Evolutionary conservation across 2,329 filamentous ascomycete genomes (phyloP).

Genomic region (Aspergillus candidus): DNA sequence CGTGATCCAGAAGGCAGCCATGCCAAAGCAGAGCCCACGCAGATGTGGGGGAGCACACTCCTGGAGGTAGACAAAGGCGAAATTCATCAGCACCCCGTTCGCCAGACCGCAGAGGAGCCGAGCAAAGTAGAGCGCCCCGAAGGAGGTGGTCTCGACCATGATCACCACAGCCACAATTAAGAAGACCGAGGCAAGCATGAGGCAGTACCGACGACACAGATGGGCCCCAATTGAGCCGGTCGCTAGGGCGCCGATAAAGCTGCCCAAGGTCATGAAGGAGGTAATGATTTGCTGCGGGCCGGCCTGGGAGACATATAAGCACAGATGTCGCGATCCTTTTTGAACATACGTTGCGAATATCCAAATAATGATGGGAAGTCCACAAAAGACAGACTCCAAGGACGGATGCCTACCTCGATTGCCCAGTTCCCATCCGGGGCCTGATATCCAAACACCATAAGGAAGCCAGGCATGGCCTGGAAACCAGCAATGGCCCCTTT

Average conservation of each 20-base stretch:
- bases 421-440: not conserved
- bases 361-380: not conserved
- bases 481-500: not conserved
- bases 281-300: conserved; percentile 2
- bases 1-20: conserved; percentile 3
- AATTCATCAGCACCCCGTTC: not conserved
- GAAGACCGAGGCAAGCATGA: not conserved
- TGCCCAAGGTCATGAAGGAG: conserved; percentile 1
- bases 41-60: not conserved
- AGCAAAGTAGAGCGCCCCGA: too few species aligned
- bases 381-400: too few species aligned
- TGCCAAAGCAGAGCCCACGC: not conserved
- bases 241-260: not conserved
- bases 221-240: not conserved
- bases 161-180: too few species aligned
- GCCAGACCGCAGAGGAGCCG: too few species aligned
- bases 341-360: too few species aligned
- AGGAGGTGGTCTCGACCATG: too few species aligned
- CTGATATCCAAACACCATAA: conserved; percentile 1
- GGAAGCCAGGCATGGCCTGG: conserved; percentile 4
- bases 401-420: not conserved
- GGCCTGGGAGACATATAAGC: not conserved
- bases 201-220: not conserved
- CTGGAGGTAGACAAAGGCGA: not conserved
- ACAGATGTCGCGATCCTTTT: too few species aligned